Evolutionary conservation across 192 early-diverging fungal genomes (phyloP), one percentile per base, ranked within the genome.

Genomic region (Lobulomyces angularis): DNA sequence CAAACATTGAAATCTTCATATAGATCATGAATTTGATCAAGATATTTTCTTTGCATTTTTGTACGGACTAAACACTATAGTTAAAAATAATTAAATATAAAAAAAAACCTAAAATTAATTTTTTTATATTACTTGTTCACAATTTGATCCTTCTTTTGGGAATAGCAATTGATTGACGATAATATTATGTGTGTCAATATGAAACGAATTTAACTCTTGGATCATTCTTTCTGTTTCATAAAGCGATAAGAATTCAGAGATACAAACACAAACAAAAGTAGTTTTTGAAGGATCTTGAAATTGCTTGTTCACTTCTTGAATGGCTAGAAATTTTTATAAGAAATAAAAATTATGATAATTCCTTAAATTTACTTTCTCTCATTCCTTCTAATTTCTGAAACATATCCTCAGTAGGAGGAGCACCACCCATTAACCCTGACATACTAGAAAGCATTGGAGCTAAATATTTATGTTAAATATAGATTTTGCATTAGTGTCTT

Each of bases 171-270:
- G 94, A 64, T 98, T 98, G 48, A 95, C 91, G 12, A 98, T 83
- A 57, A 98, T 97, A 56, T 97, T 99, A 71, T 99, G 92, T 5
- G 93, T 97, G 54, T 99, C 95, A 33, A 99, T 99, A 34, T 90
- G 72, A 56, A 89, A 96, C 9, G 82, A 77, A 6, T 92, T 95
- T 52, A 99, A 76, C 67, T 99, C 95, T 64, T 99, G 95, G 55
- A 99, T 93, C 84, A 99, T 87, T 39, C 95, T 79, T 63, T 99
- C 95, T 0, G 95, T 99, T 55, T 99, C 95, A 67, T 99, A 99
- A 25, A 99, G 70, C 17, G 95, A 99, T 58, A 99, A 74, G 70
- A 99, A 99, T 60, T 99, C 95, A 25, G 88, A 83, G 48, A 99
- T 99, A 59, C 92, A 97, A 27, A 99, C 92, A 65, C 95, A 99